Percentiles rank a stretch among this genome's conserved stretches.
Evolutionary conservation across 1,284 basidiomycete species (phyloP).

Genomic region (Vanrija humicola): DNA sequence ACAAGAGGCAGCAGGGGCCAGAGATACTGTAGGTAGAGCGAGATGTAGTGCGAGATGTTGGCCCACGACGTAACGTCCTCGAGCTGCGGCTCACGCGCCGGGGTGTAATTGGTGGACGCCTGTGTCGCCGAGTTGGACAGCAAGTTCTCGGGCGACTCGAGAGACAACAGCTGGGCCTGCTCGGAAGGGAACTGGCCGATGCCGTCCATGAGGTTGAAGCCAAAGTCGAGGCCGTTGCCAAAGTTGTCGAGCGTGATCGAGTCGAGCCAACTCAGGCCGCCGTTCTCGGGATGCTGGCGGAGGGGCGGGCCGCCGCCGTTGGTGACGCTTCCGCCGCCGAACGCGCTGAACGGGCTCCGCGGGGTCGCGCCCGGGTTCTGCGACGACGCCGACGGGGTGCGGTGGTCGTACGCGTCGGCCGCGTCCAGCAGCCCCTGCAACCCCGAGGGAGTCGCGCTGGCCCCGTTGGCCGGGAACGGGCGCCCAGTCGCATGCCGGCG

Average conservation of each 20-base stretch:
- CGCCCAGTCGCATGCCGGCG: background rate
- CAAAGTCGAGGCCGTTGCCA: slow-evolving; percentile 6
- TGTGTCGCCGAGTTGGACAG: background rate
- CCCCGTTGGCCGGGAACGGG: background rate
- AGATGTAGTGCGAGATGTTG: slow-evolving; percentile 45
- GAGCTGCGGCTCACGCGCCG: slow-evolving; percentile 30
- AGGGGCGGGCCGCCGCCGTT: slow-evolving; percentile 4
- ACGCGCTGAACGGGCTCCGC: slow-evolving; percentile 15
- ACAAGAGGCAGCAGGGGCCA: slow-evolving; percentile 47
- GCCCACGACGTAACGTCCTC: slow-evolving; percentile 47
- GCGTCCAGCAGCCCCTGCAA: background rate
- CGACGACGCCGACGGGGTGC: background rate
- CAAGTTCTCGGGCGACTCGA: slow-evolving; percentile 32
- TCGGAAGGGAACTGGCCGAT: slow-evolving; percentile 24
- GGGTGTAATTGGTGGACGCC: background rate
- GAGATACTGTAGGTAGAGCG: slow-evolving; percentile 45
- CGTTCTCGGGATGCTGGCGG: slow-evolving; percentile 10
- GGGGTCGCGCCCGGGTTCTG: background rate
- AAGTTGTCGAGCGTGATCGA: slow-evolving; percentile 14
- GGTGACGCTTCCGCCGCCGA: slow-evolving; percentile 12
- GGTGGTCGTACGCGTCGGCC: background rate
- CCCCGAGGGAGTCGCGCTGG: background rate
- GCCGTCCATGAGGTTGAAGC: slow-evolving; percentile 10
- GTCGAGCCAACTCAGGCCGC: slow-evolving; percentile 25
- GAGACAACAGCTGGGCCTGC: slow-evolving; percentile 38